phyloP scores from a whole-genome alignment of 169 alveolate species.

The Eimeria praecox region DNA sequence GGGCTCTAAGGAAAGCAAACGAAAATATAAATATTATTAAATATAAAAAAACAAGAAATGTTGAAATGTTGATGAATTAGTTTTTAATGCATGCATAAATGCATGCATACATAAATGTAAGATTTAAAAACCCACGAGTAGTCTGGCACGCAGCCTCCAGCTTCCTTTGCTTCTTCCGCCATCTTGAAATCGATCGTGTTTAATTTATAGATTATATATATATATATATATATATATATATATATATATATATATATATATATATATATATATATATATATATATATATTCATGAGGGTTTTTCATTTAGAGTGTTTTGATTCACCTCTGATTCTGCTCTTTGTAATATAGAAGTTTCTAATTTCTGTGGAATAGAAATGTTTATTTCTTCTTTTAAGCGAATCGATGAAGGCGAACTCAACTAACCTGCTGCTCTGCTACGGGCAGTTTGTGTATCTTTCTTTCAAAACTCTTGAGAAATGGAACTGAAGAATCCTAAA shows the following conservation, averaged over 20 bases:
- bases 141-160: conserved; percentile 37
- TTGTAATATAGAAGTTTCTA: conserved; percentile 42
- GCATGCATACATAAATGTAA: neutral
- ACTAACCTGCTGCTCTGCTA: conserved; percentile 48
- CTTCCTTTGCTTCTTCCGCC: conserved; percentile 32
- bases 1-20: conserved; percentile 10
- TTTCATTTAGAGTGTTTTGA: too few species aligned
- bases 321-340: conserved; percentile 24
- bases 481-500: neutral
- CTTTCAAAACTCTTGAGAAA: conserved; percentile 19
- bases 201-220: too few species aligned
- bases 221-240: too few species aligned
- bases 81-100: too few species aligned
- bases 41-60: neutral
- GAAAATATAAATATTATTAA: neutral
- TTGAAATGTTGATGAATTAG: too few species aligned
- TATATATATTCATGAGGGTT: too few species aligned
- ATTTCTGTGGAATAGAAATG: neutral
- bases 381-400: neutral
- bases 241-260: too few species aligned
- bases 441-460: neutral
- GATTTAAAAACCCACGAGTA: conserved; percentile 43
- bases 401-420: neutral
- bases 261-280: too few species aligned
- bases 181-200: neutral